phyloP scores from a whole-genome alignment of 2,329 filamentous ascomycete species.

The Ophiostoma ulmi region DNA sequence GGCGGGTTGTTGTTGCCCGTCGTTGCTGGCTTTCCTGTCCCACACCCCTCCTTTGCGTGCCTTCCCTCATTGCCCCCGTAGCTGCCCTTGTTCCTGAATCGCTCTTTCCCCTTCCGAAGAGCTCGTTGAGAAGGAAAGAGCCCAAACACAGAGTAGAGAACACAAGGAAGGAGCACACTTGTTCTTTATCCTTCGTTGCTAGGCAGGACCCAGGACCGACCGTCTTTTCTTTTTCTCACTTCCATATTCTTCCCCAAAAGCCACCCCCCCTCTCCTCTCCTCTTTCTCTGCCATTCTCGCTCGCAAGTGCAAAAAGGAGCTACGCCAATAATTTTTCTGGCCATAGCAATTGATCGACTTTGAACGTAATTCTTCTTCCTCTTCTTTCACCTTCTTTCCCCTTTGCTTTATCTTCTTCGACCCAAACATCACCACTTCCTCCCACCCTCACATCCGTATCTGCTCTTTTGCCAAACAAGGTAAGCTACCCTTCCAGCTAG shows the following conservation, averaged over 20 bases:
- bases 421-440: conserved; percentile 7
- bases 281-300: background rate
- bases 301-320: conserved; percentile 19
- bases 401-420: conserved; percentile 16
- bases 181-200: conserved; percentile 20
- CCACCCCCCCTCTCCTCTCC: conserved; percentile 16
- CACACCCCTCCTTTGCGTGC: conserved; percentile 11
- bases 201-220: conserved; percentile 21
- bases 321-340: conserved; percentile 26
- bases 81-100: conserved; percentile 21
- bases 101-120: conserved; percentile 18
- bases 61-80: conserved; percentile 6
- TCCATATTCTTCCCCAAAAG: conserved; percentile 15
- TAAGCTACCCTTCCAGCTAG: conserved; percentile 19
- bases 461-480: conserved; percentile 22
- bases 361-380: conserved; percentile 23
- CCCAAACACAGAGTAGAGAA: background rate
- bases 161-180: conserved; percentile 17
- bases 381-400: conserved; percentile 16
- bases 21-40: background rate
- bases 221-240: conserved; percentile 17
- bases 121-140: conserved; percentile 10
- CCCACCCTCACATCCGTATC: conserved; percentile 10
- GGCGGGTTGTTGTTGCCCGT: conserved; percentile 5
- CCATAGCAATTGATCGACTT: conserved; percentile 21